Conservation (phyloP, 768 basidiomycete species). For the Hydnum rufescens region DNA sequence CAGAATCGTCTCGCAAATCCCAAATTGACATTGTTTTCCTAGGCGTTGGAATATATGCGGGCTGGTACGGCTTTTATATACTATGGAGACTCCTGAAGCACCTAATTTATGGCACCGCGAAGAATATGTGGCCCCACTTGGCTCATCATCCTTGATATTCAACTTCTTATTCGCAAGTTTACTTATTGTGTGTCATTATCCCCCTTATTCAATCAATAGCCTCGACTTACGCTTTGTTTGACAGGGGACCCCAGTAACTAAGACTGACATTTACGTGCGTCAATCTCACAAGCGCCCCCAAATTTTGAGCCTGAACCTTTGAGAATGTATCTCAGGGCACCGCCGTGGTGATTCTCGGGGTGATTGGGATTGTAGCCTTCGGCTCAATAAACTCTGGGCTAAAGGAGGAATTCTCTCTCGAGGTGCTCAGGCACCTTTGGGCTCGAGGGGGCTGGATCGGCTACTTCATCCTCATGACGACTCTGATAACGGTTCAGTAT, state of each 20-base stretch:
- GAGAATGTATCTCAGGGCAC: conserved; percentile 37
- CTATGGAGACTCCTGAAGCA: too few species aligned
- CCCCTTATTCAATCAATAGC: conserved; percentile 1
- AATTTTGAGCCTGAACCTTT: background rate
- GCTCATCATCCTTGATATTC: conserved; percentile 84
- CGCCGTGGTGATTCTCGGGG: conserved; percentile 60
- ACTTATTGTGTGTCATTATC: conserved; percentile 5
- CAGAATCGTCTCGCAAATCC: background rate
- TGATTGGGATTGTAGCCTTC: conserved; percentile 74
- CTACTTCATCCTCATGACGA: conserved; percentile 66
- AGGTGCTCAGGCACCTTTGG: conserved; percentile 70
- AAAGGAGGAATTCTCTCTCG: conserved; percentile 24
- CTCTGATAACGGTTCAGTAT: conserved; percentile 43
- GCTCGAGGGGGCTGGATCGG: conserved; percentile 72
- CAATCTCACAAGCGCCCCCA: conserved; percentile 14
- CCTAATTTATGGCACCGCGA: conserved; percentile 15
- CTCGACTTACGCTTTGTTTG: conserved; percentile 25
- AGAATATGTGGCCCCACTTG: conserved; percentile 94
- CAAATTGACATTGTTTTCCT: background rate
- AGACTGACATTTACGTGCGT: conserved; percentile 56
- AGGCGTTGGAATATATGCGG: conserved; percentile 68
- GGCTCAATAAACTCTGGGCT: conserved; percentile 71
- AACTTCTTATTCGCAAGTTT: conserved; percentile 76
- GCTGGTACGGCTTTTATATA: conserved; percentile 45
- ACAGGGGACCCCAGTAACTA: conserved; percentile 69